Percentiles rank a stretch among this genome's conserved stretches.
Evolutionary conservation across 164 flowering plant species (phyloP).

Genomic region (Dillenia turbinata): DNA sequence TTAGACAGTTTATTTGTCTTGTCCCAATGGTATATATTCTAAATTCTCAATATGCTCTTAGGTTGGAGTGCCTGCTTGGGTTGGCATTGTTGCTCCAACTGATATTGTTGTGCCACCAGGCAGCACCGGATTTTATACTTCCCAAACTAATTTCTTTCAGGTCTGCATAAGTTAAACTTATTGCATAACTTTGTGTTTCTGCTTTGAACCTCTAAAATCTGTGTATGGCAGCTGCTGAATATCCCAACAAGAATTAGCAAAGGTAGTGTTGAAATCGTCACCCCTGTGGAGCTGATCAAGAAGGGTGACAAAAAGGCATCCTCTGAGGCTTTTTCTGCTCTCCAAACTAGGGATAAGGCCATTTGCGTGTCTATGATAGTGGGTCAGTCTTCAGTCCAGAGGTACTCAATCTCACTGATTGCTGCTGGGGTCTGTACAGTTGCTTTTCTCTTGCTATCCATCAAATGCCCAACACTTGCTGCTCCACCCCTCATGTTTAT

Average conservation of each 20-base stretch:
- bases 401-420: constrained; percentile 39
- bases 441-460: constrained; percentile 25
- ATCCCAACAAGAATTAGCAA: constrained; percentile 47
- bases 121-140: constrained; percentile 34
- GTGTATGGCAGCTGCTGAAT: constrained; percentile 27
- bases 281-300: constrained; percentile 40
- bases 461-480: constrained; percentile 32
- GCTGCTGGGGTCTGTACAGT: constrained; percentile 24
- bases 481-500: constrained; percentile 38
- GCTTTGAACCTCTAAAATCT: background rate
- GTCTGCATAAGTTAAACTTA: constrained; percentile 3
- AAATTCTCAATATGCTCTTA: constrained; percentile 8
- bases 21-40: background rate
- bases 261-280: constrained; percentile 44
- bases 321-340: constrained; percentile 40
- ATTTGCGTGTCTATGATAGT: constrained; percentile 34
- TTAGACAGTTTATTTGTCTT: background rate
- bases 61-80: constrained; percentile 46
- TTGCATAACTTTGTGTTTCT: background rate
- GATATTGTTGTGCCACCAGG: constrained; percentile 38
- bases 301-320: constrained; percentile 44
- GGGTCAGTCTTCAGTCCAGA: constrained; percentile 44
- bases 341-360: constrained; percentile 45
- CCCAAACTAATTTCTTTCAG: constrained; percentile 42
- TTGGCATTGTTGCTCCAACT: constrained; percentile 35